Percentiles rank a stretch among this genome's conserved stretches.
phyloP scores from a whole-genome alignment of 768 basidiomycete species.

The Rhodotorula graminis region DNA sequence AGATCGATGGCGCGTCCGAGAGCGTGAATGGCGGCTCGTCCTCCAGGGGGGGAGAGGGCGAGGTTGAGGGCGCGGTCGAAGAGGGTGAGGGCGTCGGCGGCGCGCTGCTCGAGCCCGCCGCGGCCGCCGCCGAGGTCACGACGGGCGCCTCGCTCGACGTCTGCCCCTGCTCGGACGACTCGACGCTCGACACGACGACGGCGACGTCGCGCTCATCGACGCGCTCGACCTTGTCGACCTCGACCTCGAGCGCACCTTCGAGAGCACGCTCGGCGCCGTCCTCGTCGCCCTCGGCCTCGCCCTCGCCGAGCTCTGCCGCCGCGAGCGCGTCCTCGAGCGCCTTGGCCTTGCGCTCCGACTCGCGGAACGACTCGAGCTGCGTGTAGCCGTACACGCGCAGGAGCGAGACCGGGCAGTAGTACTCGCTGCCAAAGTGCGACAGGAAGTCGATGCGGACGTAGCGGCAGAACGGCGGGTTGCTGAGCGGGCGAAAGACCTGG shows the following conservation, averaged over 20 bases:
- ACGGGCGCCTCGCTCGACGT: not conserved
- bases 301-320: slow-evolving; percentile 18
- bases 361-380: slow-evolving; percentile 92
- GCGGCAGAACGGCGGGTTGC: slow-evolving; percentile 71
- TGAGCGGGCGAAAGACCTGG: slow-evolving; percentile 40
- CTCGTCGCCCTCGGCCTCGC: slow-evolving; percentile 18
- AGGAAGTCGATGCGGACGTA: slow-evolving; percentile 91
- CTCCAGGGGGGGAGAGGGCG: not conserved
- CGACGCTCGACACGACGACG: not conserved
- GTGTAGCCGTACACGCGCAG: slow-evolving; percentile 92
- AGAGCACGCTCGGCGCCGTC: not conserved
- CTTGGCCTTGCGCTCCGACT: slow-evolving; percentile 53
- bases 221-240: slow-evolving; percentile 1
- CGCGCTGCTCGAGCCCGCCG: too few relatives aligned
- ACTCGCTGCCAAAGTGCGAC: slow-evolving; percentile 88
- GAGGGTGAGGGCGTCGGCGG: too few relatives aligned
- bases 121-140: not conserved
- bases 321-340: slow-evolving; percentile 25
- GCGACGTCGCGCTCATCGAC: not conserved
- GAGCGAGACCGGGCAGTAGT: slow-evolving; percentile 89
- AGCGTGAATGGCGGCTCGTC: too few relatives aligned
- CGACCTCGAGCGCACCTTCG: slow-evolving; percentile 1
- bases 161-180: too few relatives aligned
- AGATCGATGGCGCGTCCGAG: not conserved
- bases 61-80: too few relatives aligned